Evolutionary conservation across 495 filamentous ascomycete species (phyloP), one percentile per base, ranked within the genome.

Genomic region (Glonium stellatum): DNA sequence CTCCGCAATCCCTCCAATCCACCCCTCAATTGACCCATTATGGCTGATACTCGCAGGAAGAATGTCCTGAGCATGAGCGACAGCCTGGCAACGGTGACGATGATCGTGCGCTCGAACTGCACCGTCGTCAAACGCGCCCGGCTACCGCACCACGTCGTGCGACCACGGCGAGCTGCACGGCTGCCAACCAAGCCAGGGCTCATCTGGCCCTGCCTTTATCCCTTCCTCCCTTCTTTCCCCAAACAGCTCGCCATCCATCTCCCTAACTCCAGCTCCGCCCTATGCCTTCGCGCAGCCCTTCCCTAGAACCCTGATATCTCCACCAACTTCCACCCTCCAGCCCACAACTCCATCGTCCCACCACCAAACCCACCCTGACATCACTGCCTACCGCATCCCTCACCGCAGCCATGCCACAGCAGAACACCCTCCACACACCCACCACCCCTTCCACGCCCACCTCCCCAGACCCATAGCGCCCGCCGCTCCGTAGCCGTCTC

Each of bases 351-450:
- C n/a, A n/a, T n/a, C n/a, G n/a, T n/a, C n/a, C n/a, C 3, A 31
- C 27, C 27, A 31, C 27, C 27, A 2, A 31, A 42, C 55, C 6
- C 34, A 75, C 1, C 76, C 85, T 9, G 79, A 82, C n/a, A 68
- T 80, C 5, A 78, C 77, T 0, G 70, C 74, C 0, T 67, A 41
- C 9, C 63, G 63, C 48, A 58, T 31, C 73, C 1, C 67, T 78
- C 35, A 80, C 83, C 1, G 70, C 71, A 4, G 79, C 86, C 44
- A 72, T 83, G 0, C 74, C 87, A 1, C 72, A 82, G 34, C 84
- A 87, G 66, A 87, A 86, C 61, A 84, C 83, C 1, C 72, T 87
- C 12, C 81, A 82, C 81, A 82, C 62, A 84, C 87, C 62, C 83
- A 86, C 63, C 73, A 73, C 4, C 84, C 82, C 0, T 61, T 85